phyloP scores from a whole-genome alignment of 768 basidiomycete species.

The Rhizopogon vinicolor region DNA sequence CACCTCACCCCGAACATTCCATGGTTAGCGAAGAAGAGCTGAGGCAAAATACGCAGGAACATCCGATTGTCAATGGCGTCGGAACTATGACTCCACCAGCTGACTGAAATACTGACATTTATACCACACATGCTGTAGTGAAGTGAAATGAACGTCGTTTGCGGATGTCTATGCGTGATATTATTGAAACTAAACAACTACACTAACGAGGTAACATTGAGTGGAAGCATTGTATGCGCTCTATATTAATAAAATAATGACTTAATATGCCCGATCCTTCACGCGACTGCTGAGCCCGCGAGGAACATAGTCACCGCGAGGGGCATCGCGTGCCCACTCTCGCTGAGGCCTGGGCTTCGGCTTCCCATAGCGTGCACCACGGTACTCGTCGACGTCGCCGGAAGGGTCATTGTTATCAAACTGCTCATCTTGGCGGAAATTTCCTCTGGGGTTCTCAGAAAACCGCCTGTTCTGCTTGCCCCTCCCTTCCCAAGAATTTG shows the following conservation, averaged over 20 bases:
- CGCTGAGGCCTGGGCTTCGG: neutral
- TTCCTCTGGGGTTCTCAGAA: neutral
- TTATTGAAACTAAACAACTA: neutral
- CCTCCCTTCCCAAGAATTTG: conserved; percentile 1
- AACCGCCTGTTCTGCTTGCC: neutral
- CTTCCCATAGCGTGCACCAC: conserved; percentile 3
- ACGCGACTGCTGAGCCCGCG: neutral
- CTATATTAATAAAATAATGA: neutral
- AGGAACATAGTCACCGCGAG: neutral
- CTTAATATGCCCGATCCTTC: neutral
- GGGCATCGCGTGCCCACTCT: neutral
- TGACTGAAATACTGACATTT: neutral
- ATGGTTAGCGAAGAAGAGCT: conserved; percentile 70
- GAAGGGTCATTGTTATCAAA: neutral
- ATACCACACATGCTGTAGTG: neutral
- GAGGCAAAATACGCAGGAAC: conserved; percentile 31
- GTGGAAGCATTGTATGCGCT: neutral
- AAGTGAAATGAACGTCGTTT: neutral
- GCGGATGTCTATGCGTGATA: neutral
- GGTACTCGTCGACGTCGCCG: neutral
- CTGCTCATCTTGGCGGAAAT: neutral
- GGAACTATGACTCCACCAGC: conserved; percentile 13
- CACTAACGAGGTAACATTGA: neutral
- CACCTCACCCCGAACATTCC: conserved; percentile 70
- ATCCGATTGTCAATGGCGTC: conserved; percentile 17